phyloP scores from a whole-genome alignment of 129 eudicot species.

The Tagetes patula region DNA sequence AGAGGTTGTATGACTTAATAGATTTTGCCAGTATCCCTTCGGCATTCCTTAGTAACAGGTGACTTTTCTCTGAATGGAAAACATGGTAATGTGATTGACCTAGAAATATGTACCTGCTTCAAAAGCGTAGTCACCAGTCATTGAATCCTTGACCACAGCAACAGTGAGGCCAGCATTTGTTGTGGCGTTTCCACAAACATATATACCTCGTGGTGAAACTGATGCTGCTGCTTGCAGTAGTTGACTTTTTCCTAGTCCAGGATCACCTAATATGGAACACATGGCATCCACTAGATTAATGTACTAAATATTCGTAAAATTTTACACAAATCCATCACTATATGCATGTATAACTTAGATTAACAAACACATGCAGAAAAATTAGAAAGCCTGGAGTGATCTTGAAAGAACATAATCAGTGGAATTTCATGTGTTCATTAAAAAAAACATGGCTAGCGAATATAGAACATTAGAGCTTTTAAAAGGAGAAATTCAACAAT shows the following conservation, averaged over 20 bases:
- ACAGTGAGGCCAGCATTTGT: conserved; percentile 98
- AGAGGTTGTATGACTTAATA: background rate
- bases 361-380: background rate
- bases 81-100: conserved; percentile 6
- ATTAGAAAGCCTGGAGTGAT: background rate
- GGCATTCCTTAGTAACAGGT: background rate
- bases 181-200: conserved; percentile 94
- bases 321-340: conserved; percentile 14
- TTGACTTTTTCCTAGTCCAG: conserved; percentile 97
- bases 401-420: background rate
- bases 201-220: conserved; percentile 96
- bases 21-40: background rate
- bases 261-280: conserved; percentile 64
- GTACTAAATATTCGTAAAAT: background rate
- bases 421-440: conserved; percentile 4
- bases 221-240: conserved; percentile 96
- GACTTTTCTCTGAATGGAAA: background rate
- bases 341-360: conserved; percentile 20
- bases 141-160: conserved; percentile 93
- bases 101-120: conserved; percentile 69
- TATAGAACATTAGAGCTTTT: background rate
- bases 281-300: conserved; percentile 6
- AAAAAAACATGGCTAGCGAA: background rate
- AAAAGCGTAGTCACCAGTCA: conserved; percentile 96
- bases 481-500: background rate